Conservation (phyloP, 1,284 basidiomycete species). For the Ganoderma boninense region DNA sequence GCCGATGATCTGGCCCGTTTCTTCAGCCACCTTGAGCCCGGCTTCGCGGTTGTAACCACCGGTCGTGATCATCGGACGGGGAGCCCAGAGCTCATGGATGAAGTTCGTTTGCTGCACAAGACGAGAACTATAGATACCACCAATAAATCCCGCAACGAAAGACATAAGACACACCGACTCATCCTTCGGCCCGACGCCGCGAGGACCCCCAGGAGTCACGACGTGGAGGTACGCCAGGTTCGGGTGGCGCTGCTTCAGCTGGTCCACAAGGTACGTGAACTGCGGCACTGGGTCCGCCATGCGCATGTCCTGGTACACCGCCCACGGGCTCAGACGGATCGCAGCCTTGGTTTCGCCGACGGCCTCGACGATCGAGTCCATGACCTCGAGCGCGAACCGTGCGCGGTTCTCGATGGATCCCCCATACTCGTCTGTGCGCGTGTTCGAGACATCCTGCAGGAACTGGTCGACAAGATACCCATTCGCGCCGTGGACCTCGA, state of each 20-base stretch:
- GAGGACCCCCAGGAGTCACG: conserved; percentile 47
- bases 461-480: conserved; percentile 54
- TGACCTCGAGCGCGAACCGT: conserved; percentile 56
- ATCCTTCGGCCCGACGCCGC: conserved; percentile 22
- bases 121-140: too few relatives aligned
- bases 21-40: conserved; percentile 38
- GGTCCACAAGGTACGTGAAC: conserved; percentile 47
- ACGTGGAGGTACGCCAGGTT: conserved; percentile 65
- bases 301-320: conserved; percentile 22
- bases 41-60: conserved; percentile 37
- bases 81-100: conserved; percentile 40
- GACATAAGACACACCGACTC: conserved; percentile 3
- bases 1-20: conserved; percentile 49
- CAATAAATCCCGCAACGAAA: background rate
- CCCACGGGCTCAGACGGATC: conserved; percentile 43
- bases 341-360: conserved; percentile 51
- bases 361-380: conserved; percentile 51
- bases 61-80: conserved; percentile 42
- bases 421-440: conserved; percentile 66
- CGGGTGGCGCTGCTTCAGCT: conserved; percentile 49
- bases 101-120: conserved; percentile 27
- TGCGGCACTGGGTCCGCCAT: conserved; percentile 57
- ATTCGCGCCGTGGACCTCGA: conserved; percentile 42
- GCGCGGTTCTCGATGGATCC: conserved; percentile 61
- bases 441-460: conserved; percentile 50